These are phyloP conservation scores for Cucurbita maxima DNA, from an alignment of 306 rosid species.

Conservation along the genomic window DNA sequence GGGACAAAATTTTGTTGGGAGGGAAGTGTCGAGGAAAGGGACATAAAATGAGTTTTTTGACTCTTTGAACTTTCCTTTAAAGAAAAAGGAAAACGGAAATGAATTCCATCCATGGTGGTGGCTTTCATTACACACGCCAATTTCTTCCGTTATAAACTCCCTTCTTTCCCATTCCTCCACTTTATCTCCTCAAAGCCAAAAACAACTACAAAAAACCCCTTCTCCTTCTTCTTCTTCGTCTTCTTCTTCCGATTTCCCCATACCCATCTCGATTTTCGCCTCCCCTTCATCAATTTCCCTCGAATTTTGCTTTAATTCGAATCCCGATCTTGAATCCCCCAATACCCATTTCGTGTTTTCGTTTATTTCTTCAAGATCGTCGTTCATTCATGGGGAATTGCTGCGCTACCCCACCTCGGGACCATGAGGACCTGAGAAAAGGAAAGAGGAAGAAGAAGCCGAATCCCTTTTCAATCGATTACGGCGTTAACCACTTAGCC, in stretches of 20 bases:
- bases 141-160: conserved; percentile 1
- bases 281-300: too few relatives aligned
- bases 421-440: not conserved
- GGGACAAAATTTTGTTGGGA: too few relatives aligned
- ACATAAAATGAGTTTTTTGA: too few relatives aligned
- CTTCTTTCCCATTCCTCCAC: not conserved
- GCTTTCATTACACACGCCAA: conserved; percentile 11
- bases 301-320: not conserved
- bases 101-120: conserved; percentile 4
- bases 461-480: conserved; percentile 50
- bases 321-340: conserved; percentile 4
- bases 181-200: not conserved
- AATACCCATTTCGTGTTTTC: not conserved
- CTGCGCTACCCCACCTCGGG: conserved; percentile 44
- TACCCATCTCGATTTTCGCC: not conserved
- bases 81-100: too few relatives aligned
- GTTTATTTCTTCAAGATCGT: not conserved
- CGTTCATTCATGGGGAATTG: conserved; percentile 60
- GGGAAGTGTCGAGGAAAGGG: too few relatives aligned
- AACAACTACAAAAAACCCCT: not conserved
- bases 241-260: not conserved
- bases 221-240: not conserved
- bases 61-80: too few relatives aligned
- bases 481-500: conserved; percentile 1
- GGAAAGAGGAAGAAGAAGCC: conserved; percentile 30